Conservation (phyloP, 2,329 filamentous ascomycete species). For the Alternaria sp. region DNA sequence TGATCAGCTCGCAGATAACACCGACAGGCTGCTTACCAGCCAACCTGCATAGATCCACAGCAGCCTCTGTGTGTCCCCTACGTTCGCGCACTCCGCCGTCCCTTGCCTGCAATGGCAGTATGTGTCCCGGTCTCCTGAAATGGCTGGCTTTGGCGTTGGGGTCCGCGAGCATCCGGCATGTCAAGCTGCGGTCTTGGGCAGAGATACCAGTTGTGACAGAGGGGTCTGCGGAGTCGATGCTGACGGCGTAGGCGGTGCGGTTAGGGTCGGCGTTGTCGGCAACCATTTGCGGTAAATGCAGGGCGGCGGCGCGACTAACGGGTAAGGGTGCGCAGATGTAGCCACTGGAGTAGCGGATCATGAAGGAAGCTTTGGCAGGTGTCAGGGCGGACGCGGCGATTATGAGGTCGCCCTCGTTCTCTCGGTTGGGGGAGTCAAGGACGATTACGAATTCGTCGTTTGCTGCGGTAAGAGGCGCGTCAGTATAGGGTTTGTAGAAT, state of each 20-base stretch:
- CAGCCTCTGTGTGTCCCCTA: constrained; percentile 91
- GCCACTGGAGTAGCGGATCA: constrained; percentile 89
- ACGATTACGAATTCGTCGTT: constrained; percentile 92
- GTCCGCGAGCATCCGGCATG: constrained; percentile 80
- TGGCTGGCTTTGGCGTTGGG: constrained; percentile 61
- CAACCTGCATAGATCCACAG: constrained; percentile 86
- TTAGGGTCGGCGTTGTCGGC: constrained; percentile 78
- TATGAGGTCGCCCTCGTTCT: constrained; percentile 98
- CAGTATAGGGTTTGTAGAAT: not conserved
- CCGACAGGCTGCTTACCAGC: constrained; percentile 77
- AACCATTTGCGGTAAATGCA: constrained; percentile 92
- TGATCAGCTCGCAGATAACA: constrained; percentile 91
- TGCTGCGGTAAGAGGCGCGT: constrained; percentile 34
- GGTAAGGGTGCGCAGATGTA: constrained; percentile 89
- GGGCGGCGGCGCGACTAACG: constrained; percentile 71
- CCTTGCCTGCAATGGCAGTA: constrained; percentile 83
- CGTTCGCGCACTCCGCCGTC: constrained; percentile 83
- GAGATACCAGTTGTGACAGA: constrained; percentile 82
- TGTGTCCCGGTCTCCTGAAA: constrained; percentile 87
- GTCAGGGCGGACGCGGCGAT: constrained; percentile 88
- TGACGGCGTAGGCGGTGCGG: constrained; percentile 91
- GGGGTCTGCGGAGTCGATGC: constrained; percentile 79
- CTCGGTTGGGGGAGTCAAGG: constrained; percentile 88
- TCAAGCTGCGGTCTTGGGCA: constrained; percentile 84
- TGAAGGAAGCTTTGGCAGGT: constrained; percentile 91